Conservation (phyloP, 2,329 filamentous ascomycete species). For the Penicillium vulpinum region DNA sequence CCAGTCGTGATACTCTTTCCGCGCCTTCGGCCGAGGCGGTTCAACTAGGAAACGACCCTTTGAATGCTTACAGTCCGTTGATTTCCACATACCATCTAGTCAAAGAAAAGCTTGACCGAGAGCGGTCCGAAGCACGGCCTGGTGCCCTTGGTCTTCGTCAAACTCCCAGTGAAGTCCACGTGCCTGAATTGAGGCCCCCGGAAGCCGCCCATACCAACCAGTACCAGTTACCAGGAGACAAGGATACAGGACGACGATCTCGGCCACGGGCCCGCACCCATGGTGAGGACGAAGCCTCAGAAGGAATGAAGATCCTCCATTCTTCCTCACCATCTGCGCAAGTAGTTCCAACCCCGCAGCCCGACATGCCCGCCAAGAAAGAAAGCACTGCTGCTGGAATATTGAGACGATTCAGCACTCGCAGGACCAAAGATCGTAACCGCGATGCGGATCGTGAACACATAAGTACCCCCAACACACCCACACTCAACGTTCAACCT, state of each 20-base stretch:
- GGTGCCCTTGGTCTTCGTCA: constrained; percentile 60
- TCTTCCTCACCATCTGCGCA: constrained; percentile 51
- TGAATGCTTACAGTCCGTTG: constrained; percentile 90
- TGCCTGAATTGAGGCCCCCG: constrained; percentile 77
- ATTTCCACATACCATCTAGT: constrained; percentile 95
- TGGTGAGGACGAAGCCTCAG: constrained; percentile 85
- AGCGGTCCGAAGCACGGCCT: constrained; percentile 61
- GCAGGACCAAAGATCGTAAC: constrained; percentile 64
- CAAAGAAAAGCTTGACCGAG: constrained; percentile 87
- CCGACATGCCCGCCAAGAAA: constrained; percentile 68
- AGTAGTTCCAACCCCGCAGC: constrained; percentile 55
- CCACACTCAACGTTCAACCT: constrained; percentile 77
- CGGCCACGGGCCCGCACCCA: constrained; percentile 87
- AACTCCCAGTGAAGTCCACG: constrained; percentile 58
- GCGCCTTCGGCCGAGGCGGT: constrained; percentile 84
- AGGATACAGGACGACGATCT: constrained; percentile 77
- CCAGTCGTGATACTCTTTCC: constrained; percentile 80
- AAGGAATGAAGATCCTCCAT: constrained; percentile 68
- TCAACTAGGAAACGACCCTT: constrained; percentile 76
- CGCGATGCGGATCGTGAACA: constrained; percentile 47
- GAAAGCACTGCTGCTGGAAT: constrained; percentile 84
- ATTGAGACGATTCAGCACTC: constrained; percentile 85
- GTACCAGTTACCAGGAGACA: constrained; percentile 89
- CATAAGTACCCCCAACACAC: constrained; percentile 66
- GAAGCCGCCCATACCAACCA: constrained; percentile 88